phyloP scores from a whole-genome alignment of 257 asterid genomes.

The Solanum neorickii region DNA sequence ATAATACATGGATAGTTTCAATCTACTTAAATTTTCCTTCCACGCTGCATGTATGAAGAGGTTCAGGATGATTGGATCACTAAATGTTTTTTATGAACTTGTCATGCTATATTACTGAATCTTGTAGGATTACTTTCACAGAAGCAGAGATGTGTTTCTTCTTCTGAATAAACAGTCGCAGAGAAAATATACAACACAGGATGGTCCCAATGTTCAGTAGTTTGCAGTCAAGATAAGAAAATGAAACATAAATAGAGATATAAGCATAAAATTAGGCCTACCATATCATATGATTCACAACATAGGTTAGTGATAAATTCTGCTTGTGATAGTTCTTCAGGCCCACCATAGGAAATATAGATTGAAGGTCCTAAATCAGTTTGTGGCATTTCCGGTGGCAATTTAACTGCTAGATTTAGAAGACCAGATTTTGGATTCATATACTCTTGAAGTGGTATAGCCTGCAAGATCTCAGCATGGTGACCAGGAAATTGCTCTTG shows the following conservation, averaged over 20 bases:
- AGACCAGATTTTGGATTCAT: conserved; percentile 67
- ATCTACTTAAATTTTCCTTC: not conserved
- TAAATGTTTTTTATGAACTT: not conserved
- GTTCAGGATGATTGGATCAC: not conserved
- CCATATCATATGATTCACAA: conserved; percentile 81
- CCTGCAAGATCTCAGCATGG: conserved; percentile 51
- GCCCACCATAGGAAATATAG: conserved; percentile 67
- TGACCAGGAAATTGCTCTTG: conserved; percentile 72
- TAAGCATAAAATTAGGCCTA: conserved; percentile 13
- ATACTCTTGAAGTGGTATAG: conserved; percentile 84
- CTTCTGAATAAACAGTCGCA: not conserved
- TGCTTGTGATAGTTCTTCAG: conserved; percentile 55
- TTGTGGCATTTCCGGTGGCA: conserved; percentile 51
- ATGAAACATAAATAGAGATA: not conserved
- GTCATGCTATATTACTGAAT: not conserved
- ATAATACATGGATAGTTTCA: not conserved
- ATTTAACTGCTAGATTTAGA: conserved; percentile 65
- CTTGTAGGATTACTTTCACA: not conserved
- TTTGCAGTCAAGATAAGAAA: not conserved
- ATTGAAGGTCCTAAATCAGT: conserved; percentile 78
- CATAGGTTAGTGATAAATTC: conserved; percentile 66
- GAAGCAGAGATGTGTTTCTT: not conserved
- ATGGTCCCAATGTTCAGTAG: not conserved
- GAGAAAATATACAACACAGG: not conserved
- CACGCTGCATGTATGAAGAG: not conserved